phyloP scores from a whole-genome alignment of 768 basidiomycete genomes.

The Mycena haematopus region DNA sequence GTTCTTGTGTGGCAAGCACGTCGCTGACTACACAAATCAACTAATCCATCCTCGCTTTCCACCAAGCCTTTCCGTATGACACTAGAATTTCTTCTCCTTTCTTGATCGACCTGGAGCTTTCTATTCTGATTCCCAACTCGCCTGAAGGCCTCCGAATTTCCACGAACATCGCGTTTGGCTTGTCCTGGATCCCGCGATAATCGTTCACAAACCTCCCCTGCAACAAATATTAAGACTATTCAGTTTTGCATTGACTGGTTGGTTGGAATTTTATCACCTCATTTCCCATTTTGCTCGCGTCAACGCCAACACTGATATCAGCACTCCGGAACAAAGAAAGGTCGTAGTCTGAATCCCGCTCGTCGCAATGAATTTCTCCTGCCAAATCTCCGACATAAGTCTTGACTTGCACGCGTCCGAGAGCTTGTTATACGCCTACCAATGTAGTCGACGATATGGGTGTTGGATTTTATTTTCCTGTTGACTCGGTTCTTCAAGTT shows the following conservation, averaged over 20 bases:
- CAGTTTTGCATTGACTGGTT: not conserved
- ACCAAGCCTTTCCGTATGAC: constrained; percentile 89
- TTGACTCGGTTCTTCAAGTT: not conserved
- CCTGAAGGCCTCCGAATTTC: constrained; percentile 60
- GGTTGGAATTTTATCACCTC: constrained; percentile 44
- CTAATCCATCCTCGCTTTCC: constrained; percentile 45
- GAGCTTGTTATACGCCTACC: constrained; percentile 35
- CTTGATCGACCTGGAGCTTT: constrained; percentile 66
- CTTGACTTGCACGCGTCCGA: too few species aligned
- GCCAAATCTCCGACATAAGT: not conserved
- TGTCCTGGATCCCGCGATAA: constrained; percentile 75
- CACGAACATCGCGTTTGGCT: constrained; percentile 74
- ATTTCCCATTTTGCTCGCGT: constrained; percentile 80
- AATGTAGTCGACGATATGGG: constrained; percentile 80
- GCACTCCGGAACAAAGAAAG: constrained; percentile 67
- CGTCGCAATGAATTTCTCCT: constrained; percentile 86
- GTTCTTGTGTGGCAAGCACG: not conserved
- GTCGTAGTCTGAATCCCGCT: constrained; percentile 86
- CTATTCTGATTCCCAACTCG: constrained; percentile 79
- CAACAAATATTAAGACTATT: not conserved
- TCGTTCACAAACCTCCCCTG: constrained; percentile 86
- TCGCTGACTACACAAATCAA: too few species aligned
- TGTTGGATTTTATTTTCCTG: constrained; percentile 68
- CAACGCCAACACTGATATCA: constrained; percentile 74
- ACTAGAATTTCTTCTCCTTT: constrained; percentile 89